Evolutionary conservation across 2,329 filamentous ascomycete species (phyloP), one percentile per base, ranked within the genome.

Genomic region (Sclerotinia sclerotiorum): DNA sequence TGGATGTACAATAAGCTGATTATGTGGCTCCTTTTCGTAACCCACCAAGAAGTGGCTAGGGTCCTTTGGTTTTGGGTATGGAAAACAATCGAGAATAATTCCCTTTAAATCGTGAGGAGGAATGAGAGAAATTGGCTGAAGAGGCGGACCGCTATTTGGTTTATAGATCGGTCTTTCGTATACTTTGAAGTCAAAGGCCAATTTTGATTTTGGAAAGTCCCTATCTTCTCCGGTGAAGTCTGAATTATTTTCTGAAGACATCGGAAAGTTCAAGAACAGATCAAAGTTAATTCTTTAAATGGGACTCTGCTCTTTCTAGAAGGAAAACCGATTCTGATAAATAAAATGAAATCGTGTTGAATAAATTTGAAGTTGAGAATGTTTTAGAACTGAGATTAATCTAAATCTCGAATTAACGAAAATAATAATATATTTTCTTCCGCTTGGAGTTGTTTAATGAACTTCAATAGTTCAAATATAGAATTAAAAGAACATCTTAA

Each of bases 1-100:
- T 79, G 81, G 79, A 73, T 82, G 73, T 72, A 89, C 80, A 2
- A 85, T 77, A 68, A 89, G 87, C 62, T 82, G 81, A 70, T 87
- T 80, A 10, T 83, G 79, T 21, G 73, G 76, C 19, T 72, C 67
- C 11, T 72, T 61, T 27, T 70, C 55, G 46, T 71, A 75, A 11
- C 69, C 68, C 8, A 77, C 74, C n/a, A 77, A 58, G 51, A 75
- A 76, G 13, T 62, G 60, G 7, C 74, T 71, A 42, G 61, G 52
- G 42, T 65, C 48, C 3, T 60, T 42, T 29, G 73, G 51, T 1
- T 76, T 72, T 1, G 83, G 81, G 0, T 85, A 78, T 10, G 87
- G 77, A 44, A 84, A 79, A 72, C 84, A 83, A 60, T 84, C 82
- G 70, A 84, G 75, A 54, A 90, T 89, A 73, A 74, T 83, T 21